A percentile compares a stretch with the other conserved stretches of the same genome.
Conservation (phyloP, 768 basidiomycete genomes). For the Trametes elegans region DNA sequence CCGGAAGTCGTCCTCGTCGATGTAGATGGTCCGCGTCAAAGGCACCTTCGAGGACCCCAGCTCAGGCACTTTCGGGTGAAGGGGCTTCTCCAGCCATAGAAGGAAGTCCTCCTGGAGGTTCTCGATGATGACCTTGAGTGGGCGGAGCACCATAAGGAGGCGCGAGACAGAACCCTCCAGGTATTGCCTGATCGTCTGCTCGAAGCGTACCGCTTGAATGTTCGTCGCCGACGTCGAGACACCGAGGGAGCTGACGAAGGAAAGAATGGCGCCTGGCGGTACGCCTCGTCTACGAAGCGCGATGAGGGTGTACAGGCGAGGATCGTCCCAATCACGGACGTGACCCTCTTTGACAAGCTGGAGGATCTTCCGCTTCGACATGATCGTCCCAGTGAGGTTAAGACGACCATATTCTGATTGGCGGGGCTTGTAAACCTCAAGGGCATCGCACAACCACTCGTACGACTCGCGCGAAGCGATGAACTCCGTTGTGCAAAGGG, state of each 20-base stretch:
- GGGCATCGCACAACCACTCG: slow-evolving; percentile 97
- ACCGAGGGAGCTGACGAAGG: slow-evolving; percentile 92
- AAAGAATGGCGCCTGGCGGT: slow-evolving; percentile 93
- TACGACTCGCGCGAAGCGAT: slow-evolving; percentile 95
- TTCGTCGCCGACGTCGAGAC: slow-evolving; percentile 83
- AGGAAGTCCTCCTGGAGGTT: slow-evolving; percentile 87
- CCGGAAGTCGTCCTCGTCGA: slow-evolving; percentile 93
- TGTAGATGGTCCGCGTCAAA: slow-evolving; percentile 87
- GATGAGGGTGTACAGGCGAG: slow-evolving; percentile 94
- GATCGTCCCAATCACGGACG: slow-evolving; percentile 96
- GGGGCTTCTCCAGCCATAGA: slow-evolving; percentile 80
- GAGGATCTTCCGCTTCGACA: slow-evolving; percentile 94
- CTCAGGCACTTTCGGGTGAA: slow-evolving; percentile 91
- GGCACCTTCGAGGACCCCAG: slow-evolving; percentile 81
- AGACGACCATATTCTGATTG: slow-evolving; percentile 97
- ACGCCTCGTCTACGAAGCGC: slow-evolving; percentile 93
- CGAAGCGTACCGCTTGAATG: slow-evolving; percentile 88
- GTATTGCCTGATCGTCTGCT: slow-evolving; percentile 83
- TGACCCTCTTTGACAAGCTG: slow-evolving; percentile 81
- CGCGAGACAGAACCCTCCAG: slow-evolving; percentile 87
- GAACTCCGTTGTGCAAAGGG: slow-evolving; percentile 95
- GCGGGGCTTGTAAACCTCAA: slow-evolving; percentile 95
- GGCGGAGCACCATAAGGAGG: slow-evolving; percentile 86
- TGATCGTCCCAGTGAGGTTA: slow-evolving; percentile 90
- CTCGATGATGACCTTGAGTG: slow-evolving; percentile 88